These are phyloP conservation scores for Glarea lozoyensis DNA, from an alignment of 495 filamentous ascomycete species.

Conservation along the genomic window DNA sequence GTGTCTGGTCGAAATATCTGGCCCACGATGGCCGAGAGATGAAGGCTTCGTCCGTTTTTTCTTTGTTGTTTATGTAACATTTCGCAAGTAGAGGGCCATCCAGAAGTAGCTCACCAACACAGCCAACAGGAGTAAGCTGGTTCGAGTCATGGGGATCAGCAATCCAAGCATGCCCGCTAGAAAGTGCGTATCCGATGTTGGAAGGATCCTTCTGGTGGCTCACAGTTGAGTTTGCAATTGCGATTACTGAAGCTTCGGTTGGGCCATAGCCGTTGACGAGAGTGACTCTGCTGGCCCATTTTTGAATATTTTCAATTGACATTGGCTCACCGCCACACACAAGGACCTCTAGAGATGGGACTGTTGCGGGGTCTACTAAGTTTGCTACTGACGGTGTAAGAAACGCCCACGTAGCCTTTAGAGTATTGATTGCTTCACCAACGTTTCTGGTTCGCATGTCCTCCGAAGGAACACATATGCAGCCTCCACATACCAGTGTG, in stretches of 20 bases:
- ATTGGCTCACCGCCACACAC: conserved; percentile 48
- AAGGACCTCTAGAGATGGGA: conserved; percentile 36
- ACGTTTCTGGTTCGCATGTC: conserved; percentile 22
- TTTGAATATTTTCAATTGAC: conserved; percentile 39
- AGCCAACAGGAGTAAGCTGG: conserved; percentile 46
- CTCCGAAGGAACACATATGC: conserved; percentile 3
- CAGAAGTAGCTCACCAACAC: conserved; percentile 52
- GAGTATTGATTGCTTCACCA: conserved; percentile 23
- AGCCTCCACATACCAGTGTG: conserved; percentile 43
- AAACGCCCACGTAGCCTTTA: conserved; percentile 13
- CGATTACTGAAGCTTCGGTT: conserved; percentile 22
- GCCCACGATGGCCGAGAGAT: conserved; percentile 11
- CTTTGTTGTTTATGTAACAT: conserved; percentile 34
- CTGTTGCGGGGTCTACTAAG: conserved; percentile 30
- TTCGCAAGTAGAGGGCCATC: conserved; percentile 48
- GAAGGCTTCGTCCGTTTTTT: conserved; percentile 19
- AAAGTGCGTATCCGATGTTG: conserved; percentile 28
- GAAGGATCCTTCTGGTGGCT: conserved; percentile 21
- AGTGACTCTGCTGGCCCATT: conserved; percentile 43
- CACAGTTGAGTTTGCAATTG: conserved; percentile 25
- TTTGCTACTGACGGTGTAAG: conserved; percentile 42
- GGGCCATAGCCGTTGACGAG: conserved; percentile 52
- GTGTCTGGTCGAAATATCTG: conserved; percentile 8
- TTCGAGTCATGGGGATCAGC: conserved; percentile 44
- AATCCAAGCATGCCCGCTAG: conserved; percentile 43